A percentile compares a stretch with the other conserved stretches of the same genome.
These are phyloP conservation scores for Hanseniaspora meyeri DNA, from an alignment of 805 yeast genomes.

Conservation along the genomic window DNA sequence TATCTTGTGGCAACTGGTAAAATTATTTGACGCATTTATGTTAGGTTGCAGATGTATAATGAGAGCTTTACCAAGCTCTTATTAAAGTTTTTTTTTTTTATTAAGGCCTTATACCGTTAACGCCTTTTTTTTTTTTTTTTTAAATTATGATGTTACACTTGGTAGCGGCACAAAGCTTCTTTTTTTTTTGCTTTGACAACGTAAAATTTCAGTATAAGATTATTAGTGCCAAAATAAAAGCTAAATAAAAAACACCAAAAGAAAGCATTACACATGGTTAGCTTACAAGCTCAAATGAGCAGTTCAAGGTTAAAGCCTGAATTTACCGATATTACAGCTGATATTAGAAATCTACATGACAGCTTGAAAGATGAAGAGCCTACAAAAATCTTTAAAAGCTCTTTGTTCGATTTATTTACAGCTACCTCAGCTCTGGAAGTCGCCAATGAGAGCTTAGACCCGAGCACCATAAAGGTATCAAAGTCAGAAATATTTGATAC, in stretches of 20 bases:
- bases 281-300: neutral
- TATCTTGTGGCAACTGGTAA: too few species aligned
- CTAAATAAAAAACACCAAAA: neutral
- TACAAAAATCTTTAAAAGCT: constrained; percentile 47
- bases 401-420: constrained; percentile 54
- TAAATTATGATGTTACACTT: neutral
- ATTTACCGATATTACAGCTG: constrained; percentile 40
- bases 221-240: neutral
- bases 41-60: neutral
- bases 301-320: neutral
- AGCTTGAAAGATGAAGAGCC: constrained; percentile 27
- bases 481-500: constrained; percentile 26
- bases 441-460: constrained; percentile 59
- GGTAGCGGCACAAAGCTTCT: neutral
- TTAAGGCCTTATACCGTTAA: neutral
- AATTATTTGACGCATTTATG: too few species aligned
- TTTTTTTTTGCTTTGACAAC: too few species aligned
- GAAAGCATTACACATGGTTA: neutral
- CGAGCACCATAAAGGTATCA: constrained; percentile 46
- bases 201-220: neutral
- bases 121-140: neutral
- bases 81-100: neutral
- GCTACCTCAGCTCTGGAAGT: constrained; percentile 84
- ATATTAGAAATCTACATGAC: constrained; percentile 33
- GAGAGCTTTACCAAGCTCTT: neutral